These are phyloP conservation scores for Pleurotus citrinopileatus DNA, from an alignment of 768 basidiomycete species.

Conservation along the genomic window DNA sequence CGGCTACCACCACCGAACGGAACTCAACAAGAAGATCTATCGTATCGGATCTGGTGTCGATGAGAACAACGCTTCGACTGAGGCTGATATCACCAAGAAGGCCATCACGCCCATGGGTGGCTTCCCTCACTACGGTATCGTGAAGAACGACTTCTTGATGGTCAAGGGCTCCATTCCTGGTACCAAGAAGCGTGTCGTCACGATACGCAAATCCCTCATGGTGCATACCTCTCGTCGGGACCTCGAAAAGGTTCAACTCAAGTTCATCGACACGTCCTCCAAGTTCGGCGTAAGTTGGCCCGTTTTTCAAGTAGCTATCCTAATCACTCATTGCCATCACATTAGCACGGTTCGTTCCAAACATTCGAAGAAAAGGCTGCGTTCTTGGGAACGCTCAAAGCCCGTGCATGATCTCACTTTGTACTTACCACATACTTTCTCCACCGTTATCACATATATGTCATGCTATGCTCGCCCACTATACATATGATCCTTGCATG, in stretches of 20 bases:
- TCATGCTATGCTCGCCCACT: slow-evolving; percentile 33
- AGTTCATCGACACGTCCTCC: slow-evolving; percentile 98
- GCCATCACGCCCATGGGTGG: slow-evolving; percentile 96
- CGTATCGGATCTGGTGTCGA: slow-evolving; percentile 82
- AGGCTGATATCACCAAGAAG: slow-evolving; percentile 93
- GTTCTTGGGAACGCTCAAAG: slow-evolving; percentile 92
- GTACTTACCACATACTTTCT: slow-evolving; percentile 38
- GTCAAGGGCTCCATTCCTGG: slow-evolving; percentile 96
- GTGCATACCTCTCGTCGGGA: slow-evolving; percentile 93
- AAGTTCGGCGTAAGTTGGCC: slow-evolving; percentile 82
- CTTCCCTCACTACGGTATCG: slow-evolving; percentile 98
- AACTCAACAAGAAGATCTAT: slow-evolving; percentile 99
- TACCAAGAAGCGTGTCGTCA: slow-evolving; percentile 97
- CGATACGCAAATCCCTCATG: slow-evolving; percentile 96
- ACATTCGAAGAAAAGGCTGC: slow-evolving; percentile 94
- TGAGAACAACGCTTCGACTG: slow-evolving; percentile 85
- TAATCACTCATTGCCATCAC: slow-evolving; percentile 8
- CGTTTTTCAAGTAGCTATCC: not conserved
- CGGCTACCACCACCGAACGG: slow-evolving; percentile 95
- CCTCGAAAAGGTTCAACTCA: slow-evolving; percentile 96
- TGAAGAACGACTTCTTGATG: slow-evolving; percentile 98
- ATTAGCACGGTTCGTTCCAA: slow-evolving; percentile 94
- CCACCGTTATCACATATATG: slow-evolving; percentile 30
- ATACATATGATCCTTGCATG: slow-evolving; percentile 13
- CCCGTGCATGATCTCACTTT: slow-evolving; percentile 56